These are phyloP conservation scores for Fusarium pseudocircinatum DNA, from an alignment of 2,329 filamentous ascomycete species.

Conservation along the genomic window DNA sequence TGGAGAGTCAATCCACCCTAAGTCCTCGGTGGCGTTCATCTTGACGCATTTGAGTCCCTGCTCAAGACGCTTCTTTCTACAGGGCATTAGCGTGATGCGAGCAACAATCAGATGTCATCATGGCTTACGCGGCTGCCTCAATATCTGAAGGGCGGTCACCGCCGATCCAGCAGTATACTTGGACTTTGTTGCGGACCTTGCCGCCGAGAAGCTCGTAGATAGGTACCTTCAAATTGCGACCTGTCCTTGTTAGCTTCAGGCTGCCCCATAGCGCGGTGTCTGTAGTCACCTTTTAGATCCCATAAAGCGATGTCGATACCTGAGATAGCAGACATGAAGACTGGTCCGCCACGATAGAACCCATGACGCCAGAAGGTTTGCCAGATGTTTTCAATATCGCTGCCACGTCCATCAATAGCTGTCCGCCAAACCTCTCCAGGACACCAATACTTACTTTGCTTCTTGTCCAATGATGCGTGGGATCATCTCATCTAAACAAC, in stretches of 20 bases:
- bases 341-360: slow-evolving; percentile 81
- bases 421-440: rapidly evolving
- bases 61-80: slow-evolving; percentile 5
- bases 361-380: slow-evolving; percentile 75
- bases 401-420: slow-evolving; percentile 41
- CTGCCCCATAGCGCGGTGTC: rapidly evolving
- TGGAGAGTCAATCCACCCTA: slow-evolving; percentile 81
- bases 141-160: slow-evolving; percentile 77
- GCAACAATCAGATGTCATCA: no score
- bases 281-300: slow-evolving; percentile 71
- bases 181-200: slow-evolving; percentile 74
- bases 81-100: slow-evolving; percentile 42
- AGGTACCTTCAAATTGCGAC: slow-evolving; percentile 66
- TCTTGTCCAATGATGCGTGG: slow-evolving; percentile 72
- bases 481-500: slow-evolving; percentile 74
- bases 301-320: slow-evolving; percentile 84
- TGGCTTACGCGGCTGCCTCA: slow-evolving; percentile 54
- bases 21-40: slow-evolving; percentile 82
- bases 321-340: slow-evolving; percentile 81
- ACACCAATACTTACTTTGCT: slow-evolving; percentile 65
- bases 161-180: slow-evolving; percentile 83
- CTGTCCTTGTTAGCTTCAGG: slow-evolving; percentile 35
- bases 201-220: slow-evolving; percentile 80
- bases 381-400: slow-evolving; percentile 85
- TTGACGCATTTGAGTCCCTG: slow-evolving; percentile 73